Evolutionary conservation across 768 basidiomycete species (phyloP).

Genomic region (Tylopilus subfusipes): DNA sequence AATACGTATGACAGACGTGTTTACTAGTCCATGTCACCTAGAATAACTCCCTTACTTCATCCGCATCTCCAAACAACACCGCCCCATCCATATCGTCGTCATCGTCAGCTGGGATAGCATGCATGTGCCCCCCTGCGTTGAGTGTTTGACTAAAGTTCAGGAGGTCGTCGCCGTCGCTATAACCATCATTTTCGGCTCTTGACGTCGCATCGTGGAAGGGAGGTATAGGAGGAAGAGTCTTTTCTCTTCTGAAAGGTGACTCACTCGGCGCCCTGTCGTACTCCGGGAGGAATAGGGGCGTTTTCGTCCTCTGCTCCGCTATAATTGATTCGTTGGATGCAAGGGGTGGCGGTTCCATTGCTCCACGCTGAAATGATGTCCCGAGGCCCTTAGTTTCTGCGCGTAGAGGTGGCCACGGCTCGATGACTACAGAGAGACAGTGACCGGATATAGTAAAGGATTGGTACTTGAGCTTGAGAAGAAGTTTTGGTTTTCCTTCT

Average conservation of each 20-base stretch:
- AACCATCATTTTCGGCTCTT: slow-evolving; percentile 31
- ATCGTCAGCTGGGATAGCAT: slow-evolving; percentile 60
- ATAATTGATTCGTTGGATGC: slow-evolving; percentile 11
- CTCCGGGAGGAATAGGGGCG: slow-evolving; percentile 77
- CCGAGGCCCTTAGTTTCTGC: slow-evolving; percentile 30
- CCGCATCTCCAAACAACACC: slow-evolving; percentile 78
- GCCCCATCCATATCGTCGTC: slow-evolving; percentile 75
- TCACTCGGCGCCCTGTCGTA: slow-evolving; percentile 41
- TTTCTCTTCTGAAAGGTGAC: slow-evolving; percentile 28
- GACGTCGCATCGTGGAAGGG: slow-evolving; percentile 37
- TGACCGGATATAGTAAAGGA: slow-evolving; percentile 69
- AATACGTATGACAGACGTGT: slow-evolving; percentile 12
- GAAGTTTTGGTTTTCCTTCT: slow-evolving; percentile 69
- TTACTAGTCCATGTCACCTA: slow-evolving; percentile 15
- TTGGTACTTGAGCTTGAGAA: slow-evolving; percentile 61
- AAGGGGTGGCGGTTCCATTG: slow-evolving; percentile 32
- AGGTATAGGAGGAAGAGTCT: slow-evolving; percentile 40
- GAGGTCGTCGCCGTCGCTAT: slow-evolving; percentile 53
- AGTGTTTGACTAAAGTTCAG: slow-evolving; percentile 75
- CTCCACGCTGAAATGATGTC: slow-evolving; percentile 15
- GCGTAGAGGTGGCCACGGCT: slow-evolving; percentile 67
- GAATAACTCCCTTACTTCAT: slow-evolving; percentile 64
- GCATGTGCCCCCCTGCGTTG: slow-evolving; percentile 51
- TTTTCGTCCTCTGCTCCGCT: slow-evolving; percentile 40
- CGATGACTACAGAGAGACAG: slow-evolving; percentile 78